Evolutionary conservation across 306 rosid species (phyloP).

Genomic region (Casuarina cunninghamiana): DNA sequence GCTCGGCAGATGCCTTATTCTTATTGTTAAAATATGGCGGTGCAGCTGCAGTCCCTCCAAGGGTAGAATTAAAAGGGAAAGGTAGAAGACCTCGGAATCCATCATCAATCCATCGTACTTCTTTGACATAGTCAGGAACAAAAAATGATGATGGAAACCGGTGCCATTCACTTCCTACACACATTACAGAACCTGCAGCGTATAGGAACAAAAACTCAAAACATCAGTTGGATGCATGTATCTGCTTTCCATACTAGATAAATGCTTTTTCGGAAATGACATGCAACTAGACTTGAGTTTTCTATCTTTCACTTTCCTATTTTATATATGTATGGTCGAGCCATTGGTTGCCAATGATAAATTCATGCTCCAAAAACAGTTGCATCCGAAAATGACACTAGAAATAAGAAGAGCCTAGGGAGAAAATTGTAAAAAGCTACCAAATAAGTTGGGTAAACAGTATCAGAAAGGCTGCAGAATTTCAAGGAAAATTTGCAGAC

Average conservation of each 20-base stretch:
- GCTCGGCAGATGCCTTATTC: slow-evolving; percentile 76
- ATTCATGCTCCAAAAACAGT: background rate
- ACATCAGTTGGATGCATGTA: background rate
- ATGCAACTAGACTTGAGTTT: background rate
- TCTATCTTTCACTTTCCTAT: background rate
- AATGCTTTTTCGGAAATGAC: background rate
- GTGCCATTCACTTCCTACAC: slow-evolving; percentile 98
- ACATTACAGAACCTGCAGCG: slow-evolving; percentile 73
- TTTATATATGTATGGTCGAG: background rate
- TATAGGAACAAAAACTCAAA: background rate
- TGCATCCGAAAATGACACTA: background rate
- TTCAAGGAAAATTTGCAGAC: background rate
- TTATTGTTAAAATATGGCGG: slow-evolving; percentile 79
- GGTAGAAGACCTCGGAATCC: slow-evolving; percentile 97
- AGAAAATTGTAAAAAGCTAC: background rate
- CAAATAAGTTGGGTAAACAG: background rate
- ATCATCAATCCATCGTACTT: slow-evolving; percentile 92
- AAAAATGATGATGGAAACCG: slow-evolving; percentile 94
- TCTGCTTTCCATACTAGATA: slow-evolving; percentile 9
- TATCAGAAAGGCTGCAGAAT: too few relatives aligned
- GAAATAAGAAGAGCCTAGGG: background rate
- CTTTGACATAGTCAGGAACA: slow-evolving; percentile 68
- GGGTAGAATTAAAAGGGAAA: slow-evolving; percentile 77
- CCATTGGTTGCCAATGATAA: background rate
- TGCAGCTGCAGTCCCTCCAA: slow-evolving; percentile 94